Percentiles rank a stretch among this genome's conserved stretches.
Evolutionary conservation across 352 stramenopile genomes (phyloP).

Genomic region (Pythium apleroticum): DNA sequence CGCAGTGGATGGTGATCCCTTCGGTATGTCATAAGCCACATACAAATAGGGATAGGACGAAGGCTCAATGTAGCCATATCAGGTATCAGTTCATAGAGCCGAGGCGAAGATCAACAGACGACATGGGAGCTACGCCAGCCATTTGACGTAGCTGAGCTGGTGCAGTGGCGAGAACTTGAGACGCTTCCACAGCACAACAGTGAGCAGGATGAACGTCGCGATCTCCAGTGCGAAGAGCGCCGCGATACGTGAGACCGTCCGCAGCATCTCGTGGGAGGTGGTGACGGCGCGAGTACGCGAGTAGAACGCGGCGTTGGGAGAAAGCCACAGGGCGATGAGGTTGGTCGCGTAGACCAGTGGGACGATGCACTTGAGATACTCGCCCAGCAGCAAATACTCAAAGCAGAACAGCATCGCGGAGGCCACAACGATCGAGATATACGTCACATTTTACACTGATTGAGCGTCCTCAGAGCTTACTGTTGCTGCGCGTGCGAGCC

Average conservation of each 20-base stretch:
- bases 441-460: too few species aligned
- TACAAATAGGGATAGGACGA: too few species aligned
- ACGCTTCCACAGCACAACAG: constrained; percentile 6
- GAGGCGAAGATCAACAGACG: too few species aligned
- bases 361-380: constrained; percentile 29
- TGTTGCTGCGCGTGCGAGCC: too few species aligned
- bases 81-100: too few species aligned
- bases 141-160: constrained; percentile 26
- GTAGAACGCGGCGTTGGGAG: constrained; percentile 35
- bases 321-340: constrained; percentile 21
- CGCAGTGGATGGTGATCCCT: background rate
- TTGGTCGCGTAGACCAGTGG: constrained; percentile 24
- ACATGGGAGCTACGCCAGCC: too few species aligned
- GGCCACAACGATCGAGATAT: constrained; percentile 12
- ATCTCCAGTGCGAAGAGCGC: constrained; percentile 3
- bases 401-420: constrained; percentile 18
- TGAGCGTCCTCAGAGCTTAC: too few species aligned
- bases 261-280: constrained; percentile 2
- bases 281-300: background rate
- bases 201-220: background rate
- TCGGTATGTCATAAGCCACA: too few species aligned
- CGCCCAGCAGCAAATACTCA: constrained; percentile 25
- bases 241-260: background rate
- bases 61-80: too few species aligned
- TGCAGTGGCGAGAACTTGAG: constrained; percentile 13